Evolutionary conservation across 1,284 basidiomycete species (phyloP).

Genomic region (Cutaneotrichosporon cavernicola): DNA sequence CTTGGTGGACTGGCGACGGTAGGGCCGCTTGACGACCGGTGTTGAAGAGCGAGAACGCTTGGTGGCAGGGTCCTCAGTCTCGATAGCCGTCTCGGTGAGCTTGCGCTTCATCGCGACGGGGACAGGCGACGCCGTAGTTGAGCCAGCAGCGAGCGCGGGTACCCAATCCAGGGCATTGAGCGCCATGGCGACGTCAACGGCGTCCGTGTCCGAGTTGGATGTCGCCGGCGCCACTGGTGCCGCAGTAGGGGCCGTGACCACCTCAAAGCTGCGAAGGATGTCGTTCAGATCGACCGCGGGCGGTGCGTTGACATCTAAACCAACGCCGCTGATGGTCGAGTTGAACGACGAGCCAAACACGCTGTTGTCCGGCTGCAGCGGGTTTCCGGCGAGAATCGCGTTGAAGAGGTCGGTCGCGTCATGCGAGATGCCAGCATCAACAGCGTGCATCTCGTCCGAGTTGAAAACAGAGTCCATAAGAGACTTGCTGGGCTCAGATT

Average conservation of each 20-base stretch:
- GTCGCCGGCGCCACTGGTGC: constrained; percentile 13
- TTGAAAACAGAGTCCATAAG: constrained; percentile 29
- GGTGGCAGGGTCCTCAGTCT: constrained; percentile 26
- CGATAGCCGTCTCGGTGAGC: constrained; percentile 30
- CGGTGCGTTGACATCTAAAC: constrained; percentile 31
- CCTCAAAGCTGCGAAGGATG: constrained; percentile 24
- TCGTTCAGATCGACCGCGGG: constrained; percentile 32
- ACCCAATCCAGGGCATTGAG: constrained; percentile 27
- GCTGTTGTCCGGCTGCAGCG: constrained; percentile 24
- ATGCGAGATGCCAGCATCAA: constrained; percentile 32
- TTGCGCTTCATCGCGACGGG: constrained; percentile 38
- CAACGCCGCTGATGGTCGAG: constrained; percentile 30
- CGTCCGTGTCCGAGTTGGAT: constrained; percentile 23
- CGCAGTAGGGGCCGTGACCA: constrained; percentile 11
- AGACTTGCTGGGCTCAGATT: constrained; percentile 40
- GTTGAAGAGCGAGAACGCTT: constrained; percentile 34
- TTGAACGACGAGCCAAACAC: constrained; percentile 36
- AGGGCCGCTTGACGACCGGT: constrained; percentile 27
- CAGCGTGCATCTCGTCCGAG: constrained; percentile 31
- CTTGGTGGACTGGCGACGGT: constrained; percentile 30
- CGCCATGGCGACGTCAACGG: not conserved
- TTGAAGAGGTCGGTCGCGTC: constrained; percentile 33
- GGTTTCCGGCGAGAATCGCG: constrained; percentile 19
- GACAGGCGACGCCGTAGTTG: constrained; percentile 17
- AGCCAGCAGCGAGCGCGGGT: constrained; percentile 1